These are phyloP conservation scores for Metschnikowia vanudenii DNA, from an alignment of 805 yeast genomes.

Conservation along the genomic window DNA sequence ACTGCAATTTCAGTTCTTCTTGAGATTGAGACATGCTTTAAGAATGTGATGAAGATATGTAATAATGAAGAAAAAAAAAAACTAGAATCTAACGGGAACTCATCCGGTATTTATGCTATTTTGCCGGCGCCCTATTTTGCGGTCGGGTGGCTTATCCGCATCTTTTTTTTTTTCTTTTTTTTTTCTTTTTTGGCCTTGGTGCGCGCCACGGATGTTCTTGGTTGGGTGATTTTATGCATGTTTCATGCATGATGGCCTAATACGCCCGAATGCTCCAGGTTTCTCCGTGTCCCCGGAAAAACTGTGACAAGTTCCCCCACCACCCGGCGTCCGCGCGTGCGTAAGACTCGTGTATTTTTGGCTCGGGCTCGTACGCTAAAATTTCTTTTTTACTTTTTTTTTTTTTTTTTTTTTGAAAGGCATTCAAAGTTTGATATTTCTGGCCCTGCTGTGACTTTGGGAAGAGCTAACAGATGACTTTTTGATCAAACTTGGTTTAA, in stretches of 20 bases:
- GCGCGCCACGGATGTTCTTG: slow-evolving; percentile 12
- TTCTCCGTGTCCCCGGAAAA: slow-evolving; percentile 24
- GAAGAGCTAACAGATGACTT: too few relatives aligned
- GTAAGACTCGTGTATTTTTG: not conserved
- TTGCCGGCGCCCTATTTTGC: slow-evolving; percentile 3
- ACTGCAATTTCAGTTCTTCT: slow-evolving; percentile 20
- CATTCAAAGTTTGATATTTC: not conserved
- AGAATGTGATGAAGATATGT: not conserved
- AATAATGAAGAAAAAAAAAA: slow-evolving; percentile 1
- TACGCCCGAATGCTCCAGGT: slow-evolving; percentile 19
- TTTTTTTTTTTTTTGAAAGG: too few relatives aligned
- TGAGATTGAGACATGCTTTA: slow-evolving; percentile 21
- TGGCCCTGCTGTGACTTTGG: too few relatives aligned
- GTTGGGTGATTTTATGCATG: slow-evolving; percentile 12
- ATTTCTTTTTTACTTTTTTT: not conserved
- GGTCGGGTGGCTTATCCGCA: slow-evolving; percentile 1
- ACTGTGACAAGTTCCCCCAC: slow-evolving; percentile 11
- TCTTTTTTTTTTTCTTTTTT: slow-evolving; percentile 3
- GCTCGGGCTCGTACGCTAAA: slow-evolving; percentile 5
- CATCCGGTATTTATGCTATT: slow-evolving; percentile 11
- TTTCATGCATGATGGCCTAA: slow-evolving; percentile 5
- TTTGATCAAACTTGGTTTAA: too few relatives aligned
- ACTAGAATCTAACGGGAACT: not conserved
- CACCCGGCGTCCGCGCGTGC: slow-evolving; percentile 4
- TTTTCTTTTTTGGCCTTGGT: slow-evolving; percentile 1